phyloP scores from a whole-genome alignment of 345 rosid genomes.

The Eucalyptus rudis region DNA sequence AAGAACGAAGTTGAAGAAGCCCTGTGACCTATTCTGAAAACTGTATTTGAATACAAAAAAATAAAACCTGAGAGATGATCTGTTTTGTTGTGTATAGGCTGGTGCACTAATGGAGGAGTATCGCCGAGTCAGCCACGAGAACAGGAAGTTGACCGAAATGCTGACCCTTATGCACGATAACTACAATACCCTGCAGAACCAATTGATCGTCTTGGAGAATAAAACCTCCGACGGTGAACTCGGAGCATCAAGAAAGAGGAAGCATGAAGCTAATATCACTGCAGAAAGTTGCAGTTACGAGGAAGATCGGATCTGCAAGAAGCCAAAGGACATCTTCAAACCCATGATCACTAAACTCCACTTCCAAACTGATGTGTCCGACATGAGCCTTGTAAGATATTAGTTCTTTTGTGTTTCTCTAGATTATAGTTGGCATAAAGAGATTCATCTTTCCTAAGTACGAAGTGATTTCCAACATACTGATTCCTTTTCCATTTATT shows the following conservation, averaged over 20 bases:
- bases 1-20: background rate
- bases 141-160: conserved; percentile 13
- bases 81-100: background rate
- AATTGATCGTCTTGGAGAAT: conserved; percentile 1
- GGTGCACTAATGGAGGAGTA: conserved; percentile 7
- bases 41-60: background rate
- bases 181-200: conserved; percentile 7
- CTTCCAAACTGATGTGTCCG: conserved; percentile 25
- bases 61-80: background rate
- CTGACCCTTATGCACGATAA: background rate
- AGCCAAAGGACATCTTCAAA: conserved; percentile 23
- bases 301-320: conserved; percentile 21
- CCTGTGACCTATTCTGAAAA: background rate
- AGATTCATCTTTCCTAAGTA: background rate
- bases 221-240: background rate
- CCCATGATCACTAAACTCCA: conserved; percentile 21
- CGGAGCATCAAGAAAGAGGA: background rate
- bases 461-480: background rate
- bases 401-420: background rate
- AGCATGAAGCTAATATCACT: background rate
- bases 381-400: conserved; percentile 49
- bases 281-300: conserved; percentile 5
- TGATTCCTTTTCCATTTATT: background rate
- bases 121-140: conserved; percentile 8
- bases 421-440: background rate